These are phyloP conservation scores for Erodium maritimum DNA, from an alignment of 345 rosid species.

Conservation along the genomic window DNA sequence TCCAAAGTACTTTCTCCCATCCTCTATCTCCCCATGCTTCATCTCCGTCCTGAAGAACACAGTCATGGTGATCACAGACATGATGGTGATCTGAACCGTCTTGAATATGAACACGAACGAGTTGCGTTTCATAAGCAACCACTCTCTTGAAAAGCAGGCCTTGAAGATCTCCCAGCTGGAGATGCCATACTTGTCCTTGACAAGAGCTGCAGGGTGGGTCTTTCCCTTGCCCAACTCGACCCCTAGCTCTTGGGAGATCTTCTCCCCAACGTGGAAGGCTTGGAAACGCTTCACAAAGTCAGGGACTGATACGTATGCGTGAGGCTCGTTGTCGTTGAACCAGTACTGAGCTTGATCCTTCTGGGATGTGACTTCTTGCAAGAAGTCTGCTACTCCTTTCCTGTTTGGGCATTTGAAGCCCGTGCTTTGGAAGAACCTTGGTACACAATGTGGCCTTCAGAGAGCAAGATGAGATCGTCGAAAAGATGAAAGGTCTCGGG, in stretches of 20 bases:
- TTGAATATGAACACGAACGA: slow-evolving; percentile 16
- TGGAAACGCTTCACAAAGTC: slow-evolving; percentile 16
- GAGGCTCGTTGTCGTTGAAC: not conserved
- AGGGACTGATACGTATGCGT: slow-evolving; percentile 14
- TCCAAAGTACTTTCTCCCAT: slow-evolving; percentile 37
- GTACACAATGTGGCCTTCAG: slow-evolving; percentile 35
- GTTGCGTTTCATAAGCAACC: slow-evolving; percentile 20
- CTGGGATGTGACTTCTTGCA: slow-evolving; percentile 30
- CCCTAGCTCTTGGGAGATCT: slow-evolving; percentile 9
- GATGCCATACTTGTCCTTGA: slow-evolving; percentile 23
- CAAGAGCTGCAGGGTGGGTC: slow-evolving; percentile 22
- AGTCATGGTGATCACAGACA: slow-evolving; percentile 19
- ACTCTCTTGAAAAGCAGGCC: slow-evolving; percentile 20
- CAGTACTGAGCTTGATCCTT: slow-evolving; percentile 7
- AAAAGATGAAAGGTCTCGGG: slow-evolving; percentile 39
- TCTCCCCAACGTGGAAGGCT: slow-evolving; percentile 19
- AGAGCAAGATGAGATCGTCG: slow-evolving; percentile 32
- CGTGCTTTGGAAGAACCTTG: slow-evolving; percentile 37
- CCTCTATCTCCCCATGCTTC: slow-evolving; percentile 3
- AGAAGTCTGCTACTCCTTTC: slow-evolving; percentile 38
- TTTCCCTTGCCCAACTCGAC: slow-evolving; percentile 14
- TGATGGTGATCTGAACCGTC: slow-evolving; percentile 21
- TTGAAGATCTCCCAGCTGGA: slow-evolving; percentile 24
- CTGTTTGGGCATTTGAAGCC: slow-evolving; percentile 42
- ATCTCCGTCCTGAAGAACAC: slow-evolving; percentile 29